Evolutionary conservation across 1,284 basidiomycete species (phyloP).

Genomic region (Marasmius oreades): DNA sequence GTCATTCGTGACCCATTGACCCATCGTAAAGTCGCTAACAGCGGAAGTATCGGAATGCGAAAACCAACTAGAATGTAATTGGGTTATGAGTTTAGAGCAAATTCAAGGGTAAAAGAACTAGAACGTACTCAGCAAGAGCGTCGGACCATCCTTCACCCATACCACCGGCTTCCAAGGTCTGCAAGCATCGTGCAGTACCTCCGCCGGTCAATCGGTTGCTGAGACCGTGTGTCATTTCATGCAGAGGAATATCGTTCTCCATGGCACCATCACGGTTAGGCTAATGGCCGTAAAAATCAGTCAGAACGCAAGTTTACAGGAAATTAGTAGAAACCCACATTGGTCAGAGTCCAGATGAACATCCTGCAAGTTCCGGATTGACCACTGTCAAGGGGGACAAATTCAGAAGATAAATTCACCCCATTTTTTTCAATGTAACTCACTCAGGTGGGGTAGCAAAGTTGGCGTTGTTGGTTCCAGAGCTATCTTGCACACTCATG

Average conservation of each 20-base stretch:
- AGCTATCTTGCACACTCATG: conserved; percentile 33
- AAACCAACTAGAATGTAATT: conserved; percentile 29
- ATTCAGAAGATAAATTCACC: neutral
- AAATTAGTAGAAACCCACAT: conserved; percentile 9
- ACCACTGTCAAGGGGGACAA: conserved; percentile 20
- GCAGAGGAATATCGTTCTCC: conserved; percentile 35
- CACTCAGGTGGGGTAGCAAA: conserved; percentile 36
- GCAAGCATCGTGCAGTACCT: conserved; percentile 49
- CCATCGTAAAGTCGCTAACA: conserved; percentile 37
- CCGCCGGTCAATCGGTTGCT: conserved; percentile 37
- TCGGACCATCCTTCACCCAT: conserved; percentile 57
- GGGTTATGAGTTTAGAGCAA: neutral
- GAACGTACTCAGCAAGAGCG: conserved; percentile 42
- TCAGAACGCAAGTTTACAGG: neutral
- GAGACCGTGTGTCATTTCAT: conserved; percentile 37
- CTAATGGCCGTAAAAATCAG: neutral
- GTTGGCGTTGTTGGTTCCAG: conserved; percentile 21
- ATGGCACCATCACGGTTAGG: conserved; percentile 34
- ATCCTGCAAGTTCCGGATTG: conserved; percentile 26
- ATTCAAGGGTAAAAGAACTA: neutral
- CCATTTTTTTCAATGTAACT: conserved; percentile 10
- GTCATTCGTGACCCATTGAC: conserved; percentile 30
- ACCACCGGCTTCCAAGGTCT: conserved; percentile 45
- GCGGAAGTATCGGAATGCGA: conserved; percentile 27
- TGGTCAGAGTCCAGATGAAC: conserved; percentile 37